phyloP scores from a whole-genome alignment of 78 protist species.

The Diacronema lutheri region DNA sequence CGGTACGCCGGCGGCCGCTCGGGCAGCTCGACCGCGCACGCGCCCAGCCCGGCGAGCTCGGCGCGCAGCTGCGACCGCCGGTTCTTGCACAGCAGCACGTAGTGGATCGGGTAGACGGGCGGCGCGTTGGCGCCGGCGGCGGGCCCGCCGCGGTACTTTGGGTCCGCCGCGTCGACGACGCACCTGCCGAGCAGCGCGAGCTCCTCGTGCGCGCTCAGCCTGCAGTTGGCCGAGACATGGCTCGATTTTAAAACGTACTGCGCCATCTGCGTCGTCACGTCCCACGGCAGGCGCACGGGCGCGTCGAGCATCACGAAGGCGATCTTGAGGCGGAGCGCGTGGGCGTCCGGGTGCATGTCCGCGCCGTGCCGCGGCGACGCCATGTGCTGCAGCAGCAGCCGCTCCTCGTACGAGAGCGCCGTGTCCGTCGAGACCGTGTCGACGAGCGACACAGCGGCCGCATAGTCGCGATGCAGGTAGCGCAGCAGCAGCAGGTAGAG shows the following conservation, averaged over 20 bases:
- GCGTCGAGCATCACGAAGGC: constrained; percentile 36
- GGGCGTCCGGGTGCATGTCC: constrained; percentile 54
- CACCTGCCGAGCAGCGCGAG: constrained; percentile 11
- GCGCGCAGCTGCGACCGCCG: constrained; percentile 12
- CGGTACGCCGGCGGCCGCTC: neutral
- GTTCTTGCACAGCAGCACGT: neutral
- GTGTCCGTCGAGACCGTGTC: constrained; percentile 28
- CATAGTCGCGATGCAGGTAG: constrained; percentile 34
- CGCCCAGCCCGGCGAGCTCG: neutral
- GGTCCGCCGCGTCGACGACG: constrained; percentile 12
- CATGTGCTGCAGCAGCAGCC: neutral
- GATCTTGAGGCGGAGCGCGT: constrained; percentile 52
- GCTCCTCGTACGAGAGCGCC: neutral
- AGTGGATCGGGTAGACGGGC: no score
- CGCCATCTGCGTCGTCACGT: constrained; percentile 4
- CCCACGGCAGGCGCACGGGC: constrained; percentile 33
- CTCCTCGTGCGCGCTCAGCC: constrained; percentile 41
- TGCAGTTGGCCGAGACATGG: constrained; percentile 57
- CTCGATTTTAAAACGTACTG: neutral
- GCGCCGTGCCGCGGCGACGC: neutral
- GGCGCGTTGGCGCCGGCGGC: no score
- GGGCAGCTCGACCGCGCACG: constrained; percentile 3
- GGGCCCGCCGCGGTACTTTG: neutral
- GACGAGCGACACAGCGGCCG: constrained; percentile 30
- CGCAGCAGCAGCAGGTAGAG: constrained; percentile 52